Base-by-base conservation (phyloP, 371 early-diverging fungal species). In the Sporodiniella umbellata region DNA sequence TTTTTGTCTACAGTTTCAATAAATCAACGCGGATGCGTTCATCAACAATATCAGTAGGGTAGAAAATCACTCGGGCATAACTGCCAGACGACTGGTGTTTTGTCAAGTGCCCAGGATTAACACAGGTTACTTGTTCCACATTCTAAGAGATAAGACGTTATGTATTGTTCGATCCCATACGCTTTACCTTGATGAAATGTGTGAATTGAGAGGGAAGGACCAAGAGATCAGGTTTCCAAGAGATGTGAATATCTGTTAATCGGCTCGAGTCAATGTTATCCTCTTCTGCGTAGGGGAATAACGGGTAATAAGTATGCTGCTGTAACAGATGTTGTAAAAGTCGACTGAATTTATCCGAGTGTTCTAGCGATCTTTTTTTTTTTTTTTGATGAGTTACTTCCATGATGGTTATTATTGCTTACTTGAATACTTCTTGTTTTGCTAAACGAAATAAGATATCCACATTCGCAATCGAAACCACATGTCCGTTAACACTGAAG, bases 291-390 rank as follows among this genome's bases (percentile, higher is more conserved):
- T 85, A 75, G 4, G 92, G 89, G 43, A 83, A 83, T 31, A 96
- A 64, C 4, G 95, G 92, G 56, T 93, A 94, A 31, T 89, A 83
- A 78, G 70, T 81, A 45, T 89, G 86, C 64, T 94, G 95, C 40
- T 84, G 79, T 18, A 95, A 53, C 38, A 94, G 46, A 48, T 94
- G 89, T 33, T 74, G 59, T 24, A 80, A 75, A 10, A 89, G 59
- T 14, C 87, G 78, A 4, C 77, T 65, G 54, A 92, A 64, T 12
- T 89, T 80, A 62, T 91, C 92, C 15, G 62, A 18, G 5, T 53
- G 45, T 25, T 31, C 31, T 17, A 51, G 30, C 18, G 48, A 46
- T 44, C 61, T 63, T 39, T n/a, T n/a, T n/a, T n/a, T n/a, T n/a
- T n/a, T n/a, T n/a, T n/a, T n/a, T 38, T 17, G 30, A 43, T 22